Conservation (phyloP, 306 rosid genomes). For the Vigna reflexopilosa region DNA sequence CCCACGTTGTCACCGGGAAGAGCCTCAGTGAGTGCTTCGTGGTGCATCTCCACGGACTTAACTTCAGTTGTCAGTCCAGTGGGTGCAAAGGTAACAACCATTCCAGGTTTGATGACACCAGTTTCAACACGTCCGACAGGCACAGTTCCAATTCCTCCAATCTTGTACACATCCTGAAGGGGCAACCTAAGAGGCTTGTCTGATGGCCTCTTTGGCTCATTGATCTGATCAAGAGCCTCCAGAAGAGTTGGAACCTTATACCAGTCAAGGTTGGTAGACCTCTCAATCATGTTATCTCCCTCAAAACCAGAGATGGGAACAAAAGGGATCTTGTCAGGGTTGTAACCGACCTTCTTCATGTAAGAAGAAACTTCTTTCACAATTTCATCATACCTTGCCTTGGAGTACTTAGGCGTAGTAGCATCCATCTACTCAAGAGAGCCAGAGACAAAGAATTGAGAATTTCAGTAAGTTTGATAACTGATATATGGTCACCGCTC, state of each 20-base stretch:
- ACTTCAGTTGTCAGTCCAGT: constrained; percentile 81
- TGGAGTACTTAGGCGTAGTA: constrained; percentile 87
- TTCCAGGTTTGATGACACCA: constrained; percentile 77
- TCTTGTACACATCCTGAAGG: constrained; percentile 97
- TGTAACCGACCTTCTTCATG: constrained; percentile 91
- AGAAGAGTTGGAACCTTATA: constrained; percentile 97
- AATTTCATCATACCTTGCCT: constrained; percentile 87
- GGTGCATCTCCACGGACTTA: constrained; percentile 95
- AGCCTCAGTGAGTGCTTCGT: constrained; percentile 81
- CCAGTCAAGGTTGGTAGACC: constrained; percentile 95
- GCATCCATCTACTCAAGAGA: constrained; percentile 76
- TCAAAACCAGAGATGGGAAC: constrained; percentile 96
- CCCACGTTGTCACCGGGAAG: constrained; percentile 93
- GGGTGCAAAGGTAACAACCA: constrained; percentile 78
- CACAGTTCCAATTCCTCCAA: constrained; percentile 95
- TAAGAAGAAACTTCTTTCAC: constrained; percentile 94
- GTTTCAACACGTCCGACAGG: constrained; percentile 97
- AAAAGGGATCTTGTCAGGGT: constrained; percentile 85
- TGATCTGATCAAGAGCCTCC: constrained; percentile 79
- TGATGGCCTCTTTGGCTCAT: constrained; percentile 85
- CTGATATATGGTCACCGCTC: no score
- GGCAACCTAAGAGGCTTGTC: constrained; percentile 94
- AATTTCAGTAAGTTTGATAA: no score
- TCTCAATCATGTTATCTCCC: constrained; percentile 94
- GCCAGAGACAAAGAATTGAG: no score